Evolutionary conservation across 352 stramenopile species (phyloP).

Genomic region (Globisporangium ultimum): DNA sequence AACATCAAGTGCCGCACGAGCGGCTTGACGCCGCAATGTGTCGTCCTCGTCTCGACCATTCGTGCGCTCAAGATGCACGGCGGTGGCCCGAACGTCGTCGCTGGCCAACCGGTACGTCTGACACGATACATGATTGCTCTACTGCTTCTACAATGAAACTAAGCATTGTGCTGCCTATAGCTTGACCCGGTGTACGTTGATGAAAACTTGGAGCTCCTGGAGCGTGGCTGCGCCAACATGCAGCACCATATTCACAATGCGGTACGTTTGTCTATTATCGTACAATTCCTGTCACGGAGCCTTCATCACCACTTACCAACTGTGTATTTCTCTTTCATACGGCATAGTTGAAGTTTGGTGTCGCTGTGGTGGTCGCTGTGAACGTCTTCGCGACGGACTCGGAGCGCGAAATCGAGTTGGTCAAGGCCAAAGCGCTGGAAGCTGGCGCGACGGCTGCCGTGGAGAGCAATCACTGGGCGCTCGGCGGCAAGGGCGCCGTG

Average conservation of each 20-base stretch:
- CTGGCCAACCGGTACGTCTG: conserved; percentile 86
- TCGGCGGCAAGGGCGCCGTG: conserved; percentile 85
- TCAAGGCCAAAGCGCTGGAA: conserved; percentile 88
- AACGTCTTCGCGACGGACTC: conserved; percentile 77
- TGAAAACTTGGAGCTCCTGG: conserved; percentile 95
- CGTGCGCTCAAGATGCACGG: conserved; percentile 99
- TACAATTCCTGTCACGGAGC: not conserved
- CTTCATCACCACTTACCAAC: too few relatives aligned
- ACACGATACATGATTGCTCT: not conserved
- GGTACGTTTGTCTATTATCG: conserved; percentile 28
- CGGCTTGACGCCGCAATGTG: conserved; percentile 94
- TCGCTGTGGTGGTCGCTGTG: conserved; percentile 96
- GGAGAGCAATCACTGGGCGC: conserved; percentile 87
- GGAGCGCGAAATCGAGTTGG: conserved; percentile 89
- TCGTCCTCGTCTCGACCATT: conserved; percentile 97
- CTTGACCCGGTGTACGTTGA: conserved; percentile 90
- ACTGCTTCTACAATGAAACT: not conserved
- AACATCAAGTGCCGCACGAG: conserved; percentile 98
- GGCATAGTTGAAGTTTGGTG: conserved; percentile 84
- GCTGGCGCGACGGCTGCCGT: conserved; percentile 95
- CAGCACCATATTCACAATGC: conserved; percentile 96
- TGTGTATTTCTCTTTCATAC: not conserved
- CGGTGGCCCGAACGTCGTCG: conserved; percentile 93
- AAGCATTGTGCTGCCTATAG: conserved; percentile 15
- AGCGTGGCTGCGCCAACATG: conserved; percentile 91